Percentiles rank a stretch among this genome's conserved stretches.
Evolutionary conservation across 2,329 filamentous ascomycete species (phyloP).

Genomic region (Fusarium camptoceras): DNA sequence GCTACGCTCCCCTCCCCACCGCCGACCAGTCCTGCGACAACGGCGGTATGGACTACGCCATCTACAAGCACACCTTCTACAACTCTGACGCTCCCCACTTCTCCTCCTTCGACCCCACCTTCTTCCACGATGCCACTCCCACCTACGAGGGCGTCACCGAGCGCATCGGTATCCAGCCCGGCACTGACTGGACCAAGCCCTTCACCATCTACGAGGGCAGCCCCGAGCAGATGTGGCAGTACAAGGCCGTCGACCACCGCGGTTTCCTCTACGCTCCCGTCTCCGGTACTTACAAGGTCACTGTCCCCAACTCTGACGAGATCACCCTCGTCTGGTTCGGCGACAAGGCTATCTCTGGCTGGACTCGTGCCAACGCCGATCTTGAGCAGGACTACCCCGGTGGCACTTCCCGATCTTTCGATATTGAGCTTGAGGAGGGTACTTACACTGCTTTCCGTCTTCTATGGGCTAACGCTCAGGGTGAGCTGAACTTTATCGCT

Average conservation of each 20-base stretch:
- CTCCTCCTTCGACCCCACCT: background rate
- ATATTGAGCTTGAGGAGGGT: background rate
- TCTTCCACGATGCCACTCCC: background rate
- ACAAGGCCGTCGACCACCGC: constrained; percentile 14
- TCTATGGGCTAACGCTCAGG: constrained; percentile 19
- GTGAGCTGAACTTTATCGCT: constrained; percentile 14
- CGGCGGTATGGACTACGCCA: constrained; percentile 9
- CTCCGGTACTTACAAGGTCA: background rate
- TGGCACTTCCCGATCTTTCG: constrained; percentile 1
- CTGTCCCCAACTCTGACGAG: constrained; percentile 18
- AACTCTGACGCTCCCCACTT: constrained; percentile 6
- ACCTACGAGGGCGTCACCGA: background rate
- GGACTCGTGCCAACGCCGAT: constrained; percentile 1
- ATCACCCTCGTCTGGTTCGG: constrained; percentile 23
- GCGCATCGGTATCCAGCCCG: constrained; percentile 10
- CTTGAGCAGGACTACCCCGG: constrained; percentile 18
- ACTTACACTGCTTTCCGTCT: constrained; percentile 22
- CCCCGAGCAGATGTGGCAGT: background rate
- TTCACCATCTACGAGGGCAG: constrained; percentile 14
- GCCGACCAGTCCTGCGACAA: constrained; percentile 17
- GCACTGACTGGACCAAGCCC: background rate
- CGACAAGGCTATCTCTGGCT: background rate
- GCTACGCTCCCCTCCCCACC: background rate
- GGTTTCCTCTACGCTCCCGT: constrained; percentile 7
- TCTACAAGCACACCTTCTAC: background rate